phyloP scores from a whole-genome alignment of 352 stramenopile species.

The Nothophytophthora sp. region DNA sequence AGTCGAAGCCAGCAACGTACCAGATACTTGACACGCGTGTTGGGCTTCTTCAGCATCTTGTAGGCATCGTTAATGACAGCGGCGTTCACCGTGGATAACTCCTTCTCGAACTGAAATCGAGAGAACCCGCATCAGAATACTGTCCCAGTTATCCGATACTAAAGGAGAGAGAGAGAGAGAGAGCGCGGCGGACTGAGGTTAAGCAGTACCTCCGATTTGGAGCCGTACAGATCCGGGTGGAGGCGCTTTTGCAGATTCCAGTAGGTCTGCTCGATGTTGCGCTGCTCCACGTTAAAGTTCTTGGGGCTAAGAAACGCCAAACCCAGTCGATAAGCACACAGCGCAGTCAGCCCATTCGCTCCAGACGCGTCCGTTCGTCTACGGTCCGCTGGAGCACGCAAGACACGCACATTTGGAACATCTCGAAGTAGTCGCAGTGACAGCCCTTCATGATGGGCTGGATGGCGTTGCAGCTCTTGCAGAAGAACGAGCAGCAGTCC shows the following conservation, averaged over 20 bases:
- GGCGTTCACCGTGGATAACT: conserved; percentile 77
- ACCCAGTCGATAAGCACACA: conserved; percentile 5
- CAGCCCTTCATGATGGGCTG: conserved; percentile 68
- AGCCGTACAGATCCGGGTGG: conserved; percentile 84
- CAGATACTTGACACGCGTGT: conserved; percentile 84
- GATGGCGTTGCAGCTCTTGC: conserved; percentile 74
- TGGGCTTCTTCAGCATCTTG: conserved; percentile 88
- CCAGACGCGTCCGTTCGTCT: too few relatives aligned
- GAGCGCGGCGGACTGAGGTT: too few relatives aligned
- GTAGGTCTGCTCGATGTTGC: conserved; percentile 86
- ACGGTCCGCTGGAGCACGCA: too few relatives aligned
- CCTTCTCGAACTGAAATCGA: conserved; percentile 67
- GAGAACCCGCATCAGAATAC: not conserved
- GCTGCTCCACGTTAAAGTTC: conserved; percentile 78
- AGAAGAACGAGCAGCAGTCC: conserved; percentile 86
- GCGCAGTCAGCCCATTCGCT: conserved; percentile 9
- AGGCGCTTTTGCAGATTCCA: conserved; percentile 88
- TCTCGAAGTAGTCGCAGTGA: conserved; percentile 87
- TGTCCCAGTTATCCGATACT: not conserved
- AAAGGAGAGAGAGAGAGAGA: too few relatives aligned
- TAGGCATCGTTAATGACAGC: conserved; percentile 86
- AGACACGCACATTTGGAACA: conserved; percentile 84
- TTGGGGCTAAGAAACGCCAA: conserved; percentile 47
- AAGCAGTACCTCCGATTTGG: conserved; percentile 78
- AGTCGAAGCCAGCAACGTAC: conserved; percentile 27